These are phyloP conservation scores for Mycosarcoma maydis DNA, from an alignment of 1,284 basidiomycete genomes.

Conservation along the genomic window DNA sequence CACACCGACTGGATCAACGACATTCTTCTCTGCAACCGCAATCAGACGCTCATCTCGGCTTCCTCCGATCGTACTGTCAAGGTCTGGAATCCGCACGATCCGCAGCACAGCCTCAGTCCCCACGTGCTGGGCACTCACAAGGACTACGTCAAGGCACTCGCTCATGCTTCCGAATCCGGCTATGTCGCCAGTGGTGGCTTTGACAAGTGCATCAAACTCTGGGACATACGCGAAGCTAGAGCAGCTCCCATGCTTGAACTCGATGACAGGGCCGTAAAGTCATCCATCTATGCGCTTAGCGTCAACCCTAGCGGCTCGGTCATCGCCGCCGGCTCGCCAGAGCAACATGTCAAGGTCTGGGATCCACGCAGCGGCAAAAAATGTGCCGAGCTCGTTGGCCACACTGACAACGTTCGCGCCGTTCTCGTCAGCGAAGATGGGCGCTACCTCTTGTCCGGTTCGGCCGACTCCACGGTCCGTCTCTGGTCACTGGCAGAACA, in stretches of 20 bases:
- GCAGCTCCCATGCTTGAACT: slow-evolving; percentile 58
- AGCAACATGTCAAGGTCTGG: slow-evolving; percentile 88
- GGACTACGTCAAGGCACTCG: slow-evolving; percentile 86
- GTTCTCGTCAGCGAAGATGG: slow-evolving; percentile 89
- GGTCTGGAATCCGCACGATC: slow-evolving; percentile 87
- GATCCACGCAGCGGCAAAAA: slow-evolving; percentile 75
- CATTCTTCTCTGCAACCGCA: slow-evolving; percentile 87
- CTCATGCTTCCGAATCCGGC: slow-evolving; percentile 50
- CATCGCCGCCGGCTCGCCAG: slow-evolving; percentile 88
- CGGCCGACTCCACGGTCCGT: slow-evolving; percentile 76
- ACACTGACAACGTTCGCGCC: slow-evolving; percentile 93
- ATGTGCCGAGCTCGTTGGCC: slow-evolving; percentile 72
- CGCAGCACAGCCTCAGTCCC: slow-evolving; percentile 72
- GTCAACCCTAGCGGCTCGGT: slow-evolving; percentile 78
- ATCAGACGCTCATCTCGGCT: slow-evolving; percentile 92
- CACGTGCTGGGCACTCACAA: slow-evolving; percentile 82
- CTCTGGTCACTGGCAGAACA: slow-evolving; percentile 92
- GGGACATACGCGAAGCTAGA: slow-evolving; percentile 70
- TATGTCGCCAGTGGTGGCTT: slow-evolving; percentile 87
- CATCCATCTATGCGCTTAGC: slow-evolving; percentile 67
- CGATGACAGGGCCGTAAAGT: slow-evolving; percentile 35
- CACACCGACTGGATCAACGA: slow-evolving; percentile 95
- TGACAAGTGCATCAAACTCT: slow-evolving; percentile 90
- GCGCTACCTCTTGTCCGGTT: slow-evolving; percentile 71
- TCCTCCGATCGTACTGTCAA: slow-evolving; percentile 96